These are phyloP conservation scores for Casuarina cunninghamiana DNA, from an alignment of 306 rosid genomes.

Conservation along the genomic window DNA sequence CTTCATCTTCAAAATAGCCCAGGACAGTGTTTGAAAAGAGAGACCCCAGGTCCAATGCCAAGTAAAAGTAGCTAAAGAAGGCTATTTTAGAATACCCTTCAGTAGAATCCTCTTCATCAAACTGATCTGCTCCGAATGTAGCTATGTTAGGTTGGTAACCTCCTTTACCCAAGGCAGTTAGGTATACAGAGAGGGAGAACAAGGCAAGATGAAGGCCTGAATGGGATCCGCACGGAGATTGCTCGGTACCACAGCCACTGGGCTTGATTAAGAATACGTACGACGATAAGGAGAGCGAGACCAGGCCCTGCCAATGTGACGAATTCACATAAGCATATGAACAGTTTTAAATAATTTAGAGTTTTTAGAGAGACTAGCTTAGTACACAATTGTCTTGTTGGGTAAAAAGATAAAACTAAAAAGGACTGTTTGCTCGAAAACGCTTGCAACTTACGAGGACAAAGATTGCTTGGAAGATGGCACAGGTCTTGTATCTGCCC, in stretches of 20 bases:
- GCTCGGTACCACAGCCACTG: conserved; percentile 60
- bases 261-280: conserved; percentile 61
- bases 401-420: too few species aligned
- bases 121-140: conserved; percentile 87
- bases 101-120: conserved; percentile 63
- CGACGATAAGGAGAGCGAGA: conserved; percentile 53
- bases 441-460: conserved; percentile 47
- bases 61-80: conserved; percentile 81
- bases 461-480: conserved; percentile 64
- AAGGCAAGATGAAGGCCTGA: conserved; percentile 31
- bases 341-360: not conserved
- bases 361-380: too few species aligned
- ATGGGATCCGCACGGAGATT: conserved; percentile 53
- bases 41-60: conserved; percentile 80
- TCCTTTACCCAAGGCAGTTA: conserved; percentile 77
- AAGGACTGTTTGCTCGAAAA: not conserved
- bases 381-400: too few species aligned
- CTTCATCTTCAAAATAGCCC: conserved; percentile 76
- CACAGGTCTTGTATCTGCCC: conserved; percentile 78
- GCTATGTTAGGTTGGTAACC: conserved; percentile 86
- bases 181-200: conserved; percentile 62
- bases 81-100: conserved; percentile 66
- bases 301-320: conserved; percentile 52
- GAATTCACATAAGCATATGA: not conserved
- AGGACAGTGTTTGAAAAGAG: conserved; percentile 79